Base-by-base conservation (phyloP, 2,329 filamentous ascomycete genomes). In the Leptographium wingfieldii region DNA sequence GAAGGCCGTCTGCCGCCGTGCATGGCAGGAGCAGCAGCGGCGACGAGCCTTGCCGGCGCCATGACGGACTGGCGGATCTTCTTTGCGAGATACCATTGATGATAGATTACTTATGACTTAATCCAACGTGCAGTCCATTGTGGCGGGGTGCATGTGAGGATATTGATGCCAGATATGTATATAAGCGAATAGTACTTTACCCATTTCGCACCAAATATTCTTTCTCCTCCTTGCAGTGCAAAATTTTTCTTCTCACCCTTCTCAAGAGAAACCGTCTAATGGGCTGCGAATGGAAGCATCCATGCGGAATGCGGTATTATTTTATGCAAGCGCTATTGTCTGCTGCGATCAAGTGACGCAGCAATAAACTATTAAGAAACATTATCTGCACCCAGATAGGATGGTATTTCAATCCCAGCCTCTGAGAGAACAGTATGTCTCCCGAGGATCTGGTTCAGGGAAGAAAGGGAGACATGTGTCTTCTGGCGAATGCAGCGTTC, bases 1-100 rank as follows among this genome's bases (percentile, higher is more conserved):
- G 87, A 80, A 83, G 62, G 75, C 80, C 58, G 82, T 85, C 61
- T 76, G 75, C 59, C 69, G 74, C 33, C 71, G 71, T 63, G 73
- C 72, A 0, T 77, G 74, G 74, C 71, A 73, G 62, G 69, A 69
- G 61, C 73, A 75, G 58, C 64, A 68, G 65, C 58, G 62, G 61
- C 35, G 12, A 7, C 54, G 54, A n/a, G 31, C 33, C 11, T 19
- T 22, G 33, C 54, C 27, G 9, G 2, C 31, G 2, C 25, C 25
- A 12, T 51, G 48, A 51, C 48, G 2, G 22, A 7, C 25, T 12
- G 25, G 3, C 11, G 2, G 49, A 12, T 11, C 16, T 4, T 5
- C 29, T 14, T 2, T 11, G 25, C 3, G 40, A 6, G 14, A 46
- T 9, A 46, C 14, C 6, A n/a, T 19, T 19, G 43, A 46, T n/a